Conservation (phyloP, 2,329 filamentous ascomycete genomes). For the Botrytis squamosa region DNA sequence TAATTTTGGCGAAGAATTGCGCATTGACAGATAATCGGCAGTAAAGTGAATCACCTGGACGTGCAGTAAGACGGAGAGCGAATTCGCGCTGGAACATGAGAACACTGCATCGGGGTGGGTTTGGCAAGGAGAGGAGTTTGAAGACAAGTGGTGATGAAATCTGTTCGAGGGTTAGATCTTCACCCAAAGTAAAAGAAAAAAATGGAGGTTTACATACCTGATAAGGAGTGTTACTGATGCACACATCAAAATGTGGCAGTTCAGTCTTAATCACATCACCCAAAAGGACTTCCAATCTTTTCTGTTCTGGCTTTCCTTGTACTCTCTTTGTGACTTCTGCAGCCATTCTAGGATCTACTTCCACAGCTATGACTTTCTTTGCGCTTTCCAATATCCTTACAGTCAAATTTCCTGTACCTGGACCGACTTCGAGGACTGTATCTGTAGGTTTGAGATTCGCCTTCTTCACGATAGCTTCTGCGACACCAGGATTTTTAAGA, state of each 20-base stretch:
- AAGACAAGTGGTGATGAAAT: slow-evolving; percentile 93
- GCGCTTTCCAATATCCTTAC: slow-evolving; percentile 85
- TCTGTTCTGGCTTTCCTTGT: slow-evolving; percentile 81
- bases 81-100: slow-evolving; percentile 98
- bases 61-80: slow-evolving; percentile 82
- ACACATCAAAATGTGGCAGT: slow-evolving; percentile 72
- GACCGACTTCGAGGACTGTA: slow-evolving; percentile 87
- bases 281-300: slow-evolving; percentile 80
- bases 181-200: slow-evolving; percentile 24
- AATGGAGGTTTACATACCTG: slow-evolving; percentile 46
- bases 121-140: slow-evolving; percentile 74
- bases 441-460: slow-evolving; percentile 87
- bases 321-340: slow-evolving; percentile 93
- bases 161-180: slow-evolving; percentile 41
- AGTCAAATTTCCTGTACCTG: slow-evolving; percentile 86
- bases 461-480: slow-evolving; percentile 80
- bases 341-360: slow-evolving; percentile 89
- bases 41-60: slow-evolving; percentile 85
- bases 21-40: slow-evolving; percentile 88
- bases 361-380: slow-evolving; percentile 78
- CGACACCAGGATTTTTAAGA: slow-evolving; percentile 85
- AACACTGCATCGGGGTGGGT: slow-evolving; percentile 78
- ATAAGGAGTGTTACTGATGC: slow-evolving; percentile 68
- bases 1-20: slow-evolving; percentile 82
- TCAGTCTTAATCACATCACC: slow-evolving; percentile 91